These are phyloP conservation scores for Psilocybe azurescens DNA, from an alignment of 768 basidiomycete genomes.

Conservation along the genomic window DNA sequence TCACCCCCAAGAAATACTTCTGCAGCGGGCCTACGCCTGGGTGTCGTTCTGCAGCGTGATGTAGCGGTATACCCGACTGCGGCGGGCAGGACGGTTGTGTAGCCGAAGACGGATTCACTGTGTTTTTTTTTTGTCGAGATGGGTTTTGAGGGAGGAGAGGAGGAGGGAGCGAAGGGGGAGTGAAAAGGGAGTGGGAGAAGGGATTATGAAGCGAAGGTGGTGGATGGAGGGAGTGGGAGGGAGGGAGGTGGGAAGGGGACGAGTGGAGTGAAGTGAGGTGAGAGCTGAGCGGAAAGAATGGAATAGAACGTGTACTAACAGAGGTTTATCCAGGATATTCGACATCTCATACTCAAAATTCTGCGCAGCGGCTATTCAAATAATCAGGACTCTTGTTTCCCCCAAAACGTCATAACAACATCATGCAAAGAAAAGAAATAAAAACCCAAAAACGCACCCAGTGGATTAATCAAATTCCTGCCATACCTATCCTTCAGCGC, in stretches of 20 bases:
- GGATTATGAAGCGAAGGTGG: too few relatives aligned
- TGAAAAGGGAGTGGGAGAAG: too few relatives aligned
- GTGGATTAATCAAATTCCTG: too few relatives aligned
- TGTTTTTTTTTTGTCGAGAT: neutral
- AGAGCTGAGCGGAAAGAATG: neutral
- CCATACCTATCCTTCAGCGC: too few relatives aligned
- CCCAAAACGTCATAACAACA: constrained; percentile 72
- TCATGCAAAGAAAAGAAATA: constrained; percentile 54
- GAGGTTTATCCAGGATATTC: constrained; percentile 91
- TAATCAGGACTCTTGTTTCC: constrained; percentile 80
- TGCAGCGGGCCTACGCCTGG: constrained; percentile 85
- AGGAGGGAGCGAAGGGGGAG: too few relatives aligned
- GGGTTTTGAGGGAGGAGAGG: too few relatives aligned
- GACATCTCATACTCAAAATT: constrained; percentile 96
- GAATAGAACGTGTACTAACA: constrained; percentile 38
- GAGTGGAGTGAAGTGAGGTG: too few relatives aligned
- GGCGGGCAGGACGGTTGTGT: constrained; percentile 92
- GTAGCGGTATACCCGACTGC: constrained; percentile 94
- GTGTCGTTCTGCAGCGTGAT: constrained; percentile 90
- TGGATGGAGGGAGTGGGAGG: too few relatives aligned
- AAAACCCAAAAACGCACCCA: too few relatives aligned
- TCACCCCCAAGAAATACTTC: constrained; percentile 98
- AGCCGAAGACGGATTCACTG: constrained; percentile 86
- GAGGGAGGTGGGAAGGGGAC: too few relatives aligned
- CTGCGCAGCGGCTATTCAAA: constrained; percentile 72